Percentiles rank a stretch among this genome's conserved stretches.
These are phyloP conservation scores for Calamus simplicifolius DNA, from an alignment of 176 grass and related monocot species.

Conservation along the genomic window DNA sequence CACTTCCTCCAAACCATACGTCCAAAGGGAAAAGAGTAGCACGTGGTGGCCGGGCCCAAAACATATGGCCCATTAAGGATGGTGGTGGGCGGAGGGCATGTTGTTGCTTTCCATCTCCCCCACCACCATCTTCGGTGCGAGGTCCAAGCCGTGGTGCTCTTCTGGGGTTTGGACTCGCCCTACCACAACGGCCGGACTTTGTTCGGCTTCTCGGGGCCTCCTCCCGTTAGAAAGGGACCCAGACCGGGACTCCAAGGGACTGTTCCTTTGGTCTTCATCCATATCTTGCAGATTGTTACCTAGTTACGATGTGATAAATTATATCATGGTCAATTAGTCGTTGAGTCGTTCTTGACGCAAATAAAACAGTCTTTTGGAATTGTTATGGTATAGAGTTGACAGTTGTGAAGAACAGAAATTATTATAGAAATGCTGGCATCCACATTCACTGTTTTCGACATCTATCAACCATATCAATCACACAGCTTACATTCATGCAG, in stretches of 20 bases:
- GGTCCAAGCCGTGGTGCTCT: conserved; percentile 24
- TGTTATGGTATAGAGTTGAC: too few relatives aligned
- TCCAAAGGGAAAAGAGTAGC: background rate
- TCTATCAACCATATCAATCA: too few relatives aligned
- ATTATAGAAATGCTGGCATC: too few relatives aligned
- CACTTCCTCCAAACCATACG: conserved; percentile 25
- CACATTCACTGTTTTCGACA: too few relatives aligned
- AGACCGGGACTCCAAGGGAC: conserved; percentile 13
- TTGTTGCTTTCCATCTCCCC: background rate
- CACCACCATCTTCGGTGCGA: conserved; percentile 49
- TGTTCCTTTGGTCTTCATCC: too few relatives aligned
- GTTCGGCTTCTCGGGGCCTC: conserved; percentile 59
- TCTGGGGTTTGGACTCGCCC: background rate
- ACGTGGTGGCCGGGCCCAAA: background rate
- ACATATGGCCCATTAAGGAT: background rate
- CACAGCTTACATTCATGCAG: too few relatives aligned
- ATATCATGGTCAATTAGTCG: too few relatives aligned
- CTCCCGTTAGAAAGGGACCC: conserved; percentile 74
- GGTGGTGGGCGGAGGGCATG: background rate
- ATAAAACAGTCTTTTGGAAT: too few relatives aligned
- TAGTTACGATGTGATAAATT: too few relatives aligned
- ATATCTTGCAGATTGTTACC: too few relatives aligned
- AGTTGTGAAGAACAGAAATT: too few relatives aligned
- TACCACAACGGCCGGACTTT: background rate
- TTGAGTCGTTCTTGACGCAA: too few relatives aligned